Evolutionary conservation across 352 stramenopile species (phyloP), one percentile per base, ranked within the genome.

Genomic region (Globisporangium rhizosaccharum): DNA sequence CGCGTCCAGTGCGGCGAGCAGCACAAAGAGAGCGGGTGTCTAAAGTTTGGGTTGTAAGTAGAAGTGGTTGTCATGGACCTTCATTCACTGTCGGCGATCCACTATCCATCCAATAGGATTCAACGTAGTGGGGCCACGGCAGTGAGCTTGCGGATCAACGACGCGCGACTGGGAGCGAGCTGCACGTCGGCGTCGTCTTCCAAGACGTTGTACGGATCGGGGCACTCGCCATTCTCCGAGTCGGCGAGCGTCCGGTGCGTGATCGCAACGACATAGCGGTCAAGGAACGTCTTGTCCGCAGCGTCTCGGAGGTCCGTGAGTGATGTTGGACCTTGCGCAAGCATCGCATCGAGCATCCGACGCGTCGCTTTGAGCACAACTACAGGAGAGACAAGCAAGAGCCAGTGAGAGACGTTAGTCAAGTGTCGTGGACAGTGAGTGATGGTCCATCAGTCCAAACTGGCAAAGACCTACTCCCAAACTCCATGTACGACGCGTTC

Each of bases 1-100:
- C 79, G 83, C 66, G 70, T 90, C 51, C 72, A 78, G 49, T 97
- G 88, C 71, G 82, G 75, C 36, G 85, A 96, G 53, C 81, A 92
- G 37, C 87, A 96, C 62, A 93, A 95, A 63, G 87, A 97, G 62
- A 96, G 81, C 52, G 76, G 88, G 25, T 97, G 88, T 58, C 75
- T 97, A 53, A 96, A 96, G 69, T 97, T 97, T 53, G 82, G 82
- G 0, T 57, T 90, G 23, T 90, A 62, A 23, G 9, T 8, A 6
- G 39, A 45, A 18, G 12, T 4, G 39, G 36, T 9, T 15, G 36
- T 42, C 36, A 7, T 15, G 12, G 39, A 18, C 39, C 17, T 45
- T 48, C 15, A 26, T n/a, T 46, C 44, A 26, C 5, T 48, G 17
- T 25, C 44, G 0, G 4, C 17, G 4, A 15, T 44, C 14, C 37